Base-by-base conservation (phyloP, 768 basidiomycete species). In the Boletus subcaerulescens region DNA sequence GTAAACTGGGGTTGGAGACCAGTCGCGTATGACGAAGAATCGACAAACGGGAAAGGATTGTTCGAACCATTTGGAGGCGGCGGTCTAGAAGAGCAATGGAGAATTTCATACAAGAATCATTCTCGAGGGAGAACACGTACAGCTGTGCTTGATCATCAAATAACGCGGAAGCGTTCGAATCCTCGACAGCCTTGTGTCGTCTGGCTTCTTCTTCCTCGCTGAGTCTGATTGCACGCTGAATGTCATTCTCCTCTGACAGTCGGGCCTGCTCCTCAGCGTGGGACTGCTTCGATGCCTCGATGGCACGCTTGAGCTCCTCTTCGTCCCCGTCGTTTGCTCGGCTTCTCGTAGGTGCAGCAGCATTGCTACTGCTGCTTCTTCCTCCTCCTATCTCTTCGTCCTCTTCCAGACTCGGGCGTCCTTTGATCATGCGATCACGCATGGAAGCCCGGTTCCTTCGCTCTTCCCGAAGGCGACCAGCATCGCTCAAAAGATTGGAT, bases 401-500 rank as follows among this genome's bases (percentile, higher is more conserved):
- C 5, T 66, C 73, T 20, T 72, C 73, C 0, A 68, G 71, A 1
- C 74, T 72, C 29, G 71, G 73, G 0, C 77, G 68, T 13, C 86
- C 87, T 42, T 83, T 82, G 51, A 90, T 77, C 93, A 99, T 93
- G 24, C 96, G 84, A 76, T 98, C 93, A 32, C 93, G 85, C 97
- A 99, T 98, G 48, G 81, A 78, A 4, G 95, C 93, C 22, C 94
- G 80, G 39, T 84, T 80, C 15, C 86, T 80, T 32, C 97, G 83
- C 70, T 96, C 94, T 59, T 91, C 85, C 12, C 92, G 82, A 45
- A 99, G 80, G 10, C 97, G 85, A 3, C 77, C 73, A 52, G 96
- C 86, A 67, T 99, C 97, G 69, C 83, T 80, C 26, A 99, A 80
- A 13, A 98, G 82, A 66, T 93, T 94, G 35, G 93, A 94, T 71